Base-by-base conservation (phyloP, 805 yeast species). In the Schwanniomyces sp. region DNA sequence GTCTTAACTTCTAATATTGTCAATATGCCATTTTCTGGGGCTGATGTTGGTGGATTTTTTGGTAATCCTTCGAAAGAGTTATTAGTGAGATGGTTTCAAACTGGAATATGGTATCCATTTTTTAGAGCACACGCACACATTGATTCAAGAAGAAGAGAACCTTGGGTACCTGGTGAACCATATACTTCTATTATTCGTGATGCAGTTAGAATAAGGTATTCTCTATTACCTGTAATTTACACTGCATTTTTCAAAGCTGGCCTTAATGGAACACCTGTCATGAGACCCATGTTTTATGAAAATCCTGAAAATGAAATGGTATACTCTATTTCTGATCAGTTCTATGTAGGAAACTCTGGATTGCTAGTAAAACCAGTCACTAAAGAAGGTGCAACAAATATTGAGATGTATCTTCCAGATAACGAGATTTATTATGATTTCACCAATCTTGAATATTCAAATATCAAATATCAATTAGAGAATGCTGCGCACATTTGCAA, bases 101-200 rank as follows among this genome's bases (percentile, higher is more conserved):
- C 96, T 2, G 99, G 97, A 49, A 81, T 88, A 26, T 92, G 95
- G 86, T 91, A 92, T 67, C 99, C 99, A 30, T 94, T 94, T 59
- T 92, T 94, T 73, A 77, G 99, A 59, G 97, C 86, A 0, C 99
- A 94, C 69, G 97, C 98, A 0, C 98, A 94, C 69, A 87, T 92
- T 45, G 99, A 94, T 64, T 76, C 97, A 0, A 77, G 86, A 59
- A 82, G 98, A 67, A 80, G 97, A 52, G 99, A 94, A 64, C 99
- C 99, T 1, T 92, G 90, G 85, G 64, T 92, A 40, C 75, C 86
- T 1, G 87, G 88, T 7, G 95, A 85, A 27, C 91, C 92, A 2
- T 82, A 81, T 54, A 81, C 85, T 7, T 67, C 80, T 0, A 62
- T 78, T 18, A 85, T 91, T 48, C 78, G 86, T 50, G 85, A 87